Base-by-base conservation (phyloP, 1,284 basidiomycete species). In the Lentinula novae-zelandiae region DNA sequence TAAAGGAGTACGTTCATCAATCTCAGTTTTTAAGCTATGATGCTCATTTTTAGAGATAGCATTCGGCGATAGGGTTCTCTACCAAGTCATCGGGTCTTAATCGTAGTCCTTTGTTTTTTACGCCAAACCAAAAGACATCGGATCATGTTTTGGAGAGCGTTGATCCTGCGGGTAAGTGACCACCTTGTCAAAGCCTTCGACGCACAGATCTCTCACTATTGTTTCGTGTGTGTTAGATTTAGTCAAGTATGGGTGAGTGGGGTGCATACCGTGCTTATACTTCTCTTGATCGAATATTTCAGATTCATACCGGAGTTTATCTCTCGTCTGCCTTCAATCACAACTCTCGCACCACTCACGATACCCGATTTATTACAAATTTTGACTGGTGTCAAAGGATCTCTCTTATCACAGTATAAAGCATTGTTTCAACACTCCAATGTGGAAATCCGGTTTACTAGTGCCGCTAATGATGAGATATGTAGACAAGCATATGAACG, bases 301-400 rank as follows among this genome's bases (percentile, higher is more conserved):
- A 90, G 89, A 0, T 90, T 97, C 65, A 98, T 98, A 61, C 96
- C 96, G 8, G 96, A 97, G 75, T 97, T 98, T 70, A 83, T 96
- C 46, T 95, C 93, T 22, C 90, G 96, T 36, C 75, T 97, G 17
- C 96, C 96, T 3, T 90, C 93, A 38, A 81, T 95, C 44, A 93
- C 95, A 0, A 87, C 93, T 0, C 82, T 98, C 9, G 76, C 89
- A 13, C 87, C 92, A 3, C 80, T 98, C 72, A 71, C 85, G 76
- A 69, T 80, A 68, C 58, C 81, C 42, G 96, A 98, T 70, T 81
- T 98, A 8, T 83, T 95, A n/a, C 84, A 89, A 10, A 92, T 98
- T 62, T 80, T 98, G 51, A 94, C 90, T 0, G 95, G 98, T 68
- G 95, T 98, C 48, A 87, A 89, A 65, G 95, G 96, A 50, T 93